Base-by-base conservation (phyloP, 83 land plant genomes). In the Picea engelmannii region DNA sequence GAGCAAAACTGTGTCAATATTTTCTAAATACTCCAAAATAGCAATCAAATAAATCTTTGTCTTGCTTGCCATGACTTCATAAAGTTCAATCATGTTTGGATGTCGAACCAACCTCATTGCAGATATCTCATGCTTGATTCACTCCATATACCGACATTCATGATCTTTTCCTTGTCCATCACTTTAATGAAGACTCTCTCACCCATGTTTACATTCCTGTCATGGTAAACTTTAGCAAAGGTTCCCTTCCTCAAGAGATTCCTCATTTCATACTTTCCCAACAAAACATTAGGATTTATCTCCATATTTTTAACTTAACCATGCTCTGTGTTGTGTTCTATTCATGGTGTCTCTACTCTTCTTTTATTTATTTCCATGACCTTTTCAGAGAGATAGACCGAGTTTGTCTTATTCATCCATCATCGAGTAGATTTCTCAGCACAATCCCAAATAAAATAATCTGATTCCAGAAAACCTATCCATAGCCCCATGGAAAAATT, bases 1-100 rank as follows among this genome's bases (percentile, higher is more conserved):
- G 2, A 35, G 2, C 38, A 35, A 35, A 35, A 35, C 2, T 35
- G 38, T 35, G 38, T 35, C 38, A 35, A 35, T 35, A 35, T 35
- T 35, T 35, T 35, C 38, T 35, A 35, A 35, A 35, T 35, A 35
- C 38, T 35, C 38, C 38, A 35, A 35, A 35, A 35, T 35, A 35
- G 38, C 3, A 35, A 35, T 35, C 38, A 35, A 35, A 35, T 35
- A 35, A 35, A 35, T 35, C 38, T 35, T 35, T 35, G 38, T 35
- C 38, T 35, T 35, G 38, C 38, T 35, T 0, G 81, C 87, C 58
- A 85, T 64, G 15, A 88, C 85, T 77, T 85, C 90, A 27, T 82
- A 82, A 65, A 88, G 80, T 9, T 84, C 77, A 47, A 88, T 81
- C n/a, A 88, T 80, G 85, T 88, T 88, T 18, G 90, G 90, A 62